These are phyloP conservation scores for Helichrysum umbraculigerum DNA, from an alignment of 129 eudicot species.

Conservation along the genomic window DNA sequence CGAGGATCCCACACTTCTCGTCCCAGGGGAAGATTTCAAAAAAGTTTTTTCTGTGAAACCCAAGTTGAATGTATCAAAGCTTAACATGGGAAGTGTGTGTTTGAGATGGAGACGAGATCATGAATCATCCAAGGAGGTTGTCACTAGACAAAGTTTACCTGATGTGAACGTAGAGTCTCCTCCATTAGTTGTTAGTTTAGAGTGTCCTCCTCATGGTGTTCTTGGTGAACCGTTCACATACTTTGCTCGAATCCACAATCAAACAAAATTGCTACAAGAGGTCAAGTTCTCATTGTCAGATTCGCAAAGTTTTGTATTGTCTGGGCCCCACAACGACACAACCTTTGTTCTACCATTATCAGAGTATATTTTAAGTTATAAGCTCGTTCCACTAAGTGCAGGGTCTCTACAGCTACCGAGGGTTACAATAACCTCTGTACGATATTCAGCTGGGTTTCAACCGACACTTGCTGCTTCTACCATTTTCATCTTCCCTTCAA, in stretches of 20 bases:
- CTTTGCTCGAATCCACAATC: conserved; percentile 67
- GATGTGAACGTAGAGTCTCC: conserved; percentile 76
- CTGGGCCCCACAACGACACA: conserved; percentile 80
- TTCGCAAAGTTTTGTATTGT: conserved; percentile 81
- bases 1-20: conserved; percentile 46
- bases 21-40: conserved; percentile 83
- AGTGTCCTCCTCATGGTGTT: conserved; percentile 87
- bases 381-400: conserved; percentile 72
- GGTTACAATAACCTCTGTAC: conserved; percentile 61
- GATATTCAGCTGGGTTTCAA: conserved; percentile 78
- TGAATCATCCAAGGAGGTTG: conserved; percentile 44
- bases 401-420: conserved; percentile 85
- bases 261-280: conserved; percentile 76
- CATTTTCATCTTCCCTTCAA: conserved; percentile 79
- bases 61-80: conserved; percentile 33
- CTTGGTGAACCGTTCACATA: conserved; percentile 75
- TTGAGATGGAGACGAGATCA: conserved; percentile 76
- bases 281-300: conserved; percentile 74
- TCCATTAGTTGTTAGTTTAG: conserved; percentile 61
- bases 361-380: conserved; percentile 58
- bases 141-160: conserved; percentile 73
- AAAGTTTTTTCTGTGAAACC: conserved; percentile 74
- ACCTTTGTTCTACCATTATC: conserved; percentile 74
- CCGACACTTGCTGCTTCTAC: conserved; percentile 74
- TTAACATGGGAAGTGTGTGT: conserved; percentile 63